Percentiles rank a stretch among this genome's conserved stretches.
phyloP scores from a whole-genome alignment of 768 basidiomycete genomes.

The Chalciporus pseudorubinellus region DNA sequence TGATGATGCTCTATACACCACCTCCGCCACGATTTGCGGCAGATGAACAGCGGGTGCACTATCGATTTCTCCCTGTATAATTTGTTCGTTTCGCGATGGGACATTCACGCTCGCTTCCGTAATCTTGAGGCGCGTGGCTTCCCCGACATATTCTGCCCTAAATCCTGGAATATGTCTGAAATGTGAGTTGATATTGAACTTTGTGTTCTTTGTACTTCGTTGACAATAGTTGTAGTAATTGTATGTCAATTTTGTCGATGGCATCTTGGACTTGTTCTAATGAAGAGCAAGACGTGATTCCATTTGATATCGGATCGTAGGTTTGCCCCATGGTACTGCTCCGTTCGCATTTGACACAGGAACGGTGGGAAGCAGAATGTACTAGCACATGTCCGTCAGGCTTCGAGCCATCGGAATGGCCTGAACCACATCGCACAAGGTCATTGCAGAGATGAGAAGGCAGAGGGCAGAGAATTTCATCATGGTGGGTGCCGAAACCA shows the following conservation, averaged over 20 bases:
- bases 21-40: slow-evolving; percentile 23
- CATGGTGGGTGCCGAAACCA: background rate
- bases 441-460: background rate
- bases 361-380: slow-evolving; percentile 10
- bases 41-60: slow-evolving; percentile 16
- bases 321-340: slow-evolving; percentile 23
- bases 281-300: slow-evolving; percentile 26
- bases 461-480: slow-evolving; percentile 1
- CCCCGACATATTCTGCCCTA: slow-evolving; percentile 22
- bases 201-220: slow-evolving; percentile 8
- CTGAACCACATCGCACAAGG: background rate
- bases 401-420: background rate
- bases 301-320: slow-evolving; percentile 17
- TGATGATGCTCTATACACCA: slow-evolving; percentile 19
- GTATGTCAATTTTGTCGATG: slow-evolving; percentile 17
- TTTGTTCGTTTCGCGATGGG: slow-evolving; percentile 15
- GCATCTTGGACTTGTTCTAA: slow-evolving; percentile 18
- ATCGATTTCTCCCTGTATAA: slow-evolving; percentile 20
- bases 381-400: slow-evolving; percentile 17
- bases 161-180: background rate
- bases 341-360: slow-evolving; percentile 17
- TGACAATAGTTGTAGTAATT: slow-evolving; percentile 19
- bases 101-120: slow-evolving; percentile 10
- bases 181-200: background rate
- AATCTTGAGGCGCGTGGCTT: slow-evolving; percentile 28